phyloP scores from a whole-genome alignment of 495 filamentous ascomycete species.

The Umbilicaria muhlenbergii region DNA sequence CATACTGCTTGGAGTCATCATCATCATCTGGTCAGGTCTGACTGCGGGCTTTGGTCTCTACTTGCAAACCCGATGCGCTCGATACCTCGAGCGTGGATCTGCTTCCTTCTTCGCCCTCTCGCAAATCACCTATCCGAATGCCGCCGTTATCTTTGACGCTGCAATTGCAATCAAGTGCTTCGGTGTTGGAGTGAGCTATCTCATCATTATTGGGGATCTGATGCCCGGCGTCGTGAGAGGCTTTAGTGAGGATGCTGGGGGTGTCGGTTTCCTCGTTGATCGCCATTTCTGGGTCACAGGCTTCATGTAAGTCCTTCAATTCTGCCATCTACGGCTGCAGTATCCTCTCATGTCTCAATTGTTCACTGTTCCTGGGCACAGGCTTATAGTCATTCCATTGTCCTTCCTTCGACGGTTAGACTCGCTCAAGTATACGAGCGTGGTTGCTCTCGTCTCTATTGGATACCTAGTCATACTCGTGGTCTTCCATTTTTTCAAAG shows the following conservation, averaged over 20 bases:
- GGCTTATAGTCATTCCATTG: slow-evolving; percentile 84
- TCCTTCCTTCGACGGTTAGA: slow-evolving; percentile 83
- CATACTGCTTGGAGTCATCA: slow-evolving; percentile 61
- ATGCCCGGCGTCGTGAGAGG: slow-evolving; percentile 90
- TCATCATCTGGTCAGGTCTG: slow-evolving; percentile 80
- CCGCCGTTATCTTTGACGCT: slow-evolving; percentile 85
- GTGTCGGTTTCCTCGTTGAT: slow-evolving; percentile 60
- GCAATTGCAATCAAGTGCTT: slow-evolving; percentile 98
- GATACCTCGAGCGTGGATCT: slow-evolving; percentile 74
- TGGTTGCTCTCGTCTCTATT: slow-evolving; percentile 84
- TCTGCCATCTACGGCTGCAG: background rate
- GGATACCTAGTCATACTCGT: slow-evolving; percentile 86
- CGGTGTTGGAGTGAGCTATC: slow-evolving; percentile 87
- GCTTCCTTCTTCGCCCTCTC: slow-evolving; percentile 84
- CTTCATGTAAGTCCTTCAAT: slow-evolving; percentile 52
- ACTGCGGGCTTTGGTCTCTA: slow-evolving; percentile 90
- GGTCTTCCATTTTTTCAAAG: slow-evolving; percentile 69
- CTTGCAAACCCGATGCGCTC: slow-evolving; percentile 79
- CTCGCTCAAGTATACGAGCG: slow-evolving; percentile 91
- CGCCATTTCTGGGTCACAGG: slow-evolving; percentile 96
- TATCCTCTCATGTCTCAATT: background rate
- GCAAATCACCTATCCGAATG: slow-evolving; percentile 92
- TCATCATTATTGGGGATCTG: slow-evolving; percentile 95
- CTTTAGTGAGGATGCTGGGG: slow-evolving; percentile 43
- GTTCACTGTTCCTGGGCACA: slow-evolving; percentile 18